phyloP scores from a whole-genome alignment of 83 land plant species.

The Thuja plicata region DNA sequence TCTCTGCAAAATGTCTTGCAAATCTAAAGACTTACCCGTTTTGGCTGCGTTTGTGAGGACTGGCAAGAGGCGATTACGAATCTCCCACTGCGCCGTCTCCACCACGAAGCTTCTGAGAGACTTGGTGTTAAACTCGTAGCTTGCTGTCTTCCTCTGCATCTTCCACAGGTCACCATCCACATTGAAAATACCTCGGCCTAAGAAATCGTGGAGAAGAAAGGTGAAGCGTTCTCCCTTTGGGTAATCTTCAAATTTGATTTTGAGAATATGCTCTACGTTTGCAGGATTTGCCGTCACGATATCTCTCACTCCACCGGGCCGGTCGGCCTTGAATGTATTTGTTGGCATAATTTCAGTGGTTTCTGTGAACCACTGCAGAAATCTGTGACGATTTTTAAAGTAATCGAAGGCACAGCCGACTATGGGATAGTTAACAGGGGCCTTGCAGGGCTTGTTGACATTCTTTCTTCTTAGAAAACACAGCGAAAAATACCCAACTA shows the following conservation, averaged over 20 bases:
- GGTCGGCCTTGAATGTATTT: conserved; percentile 21
- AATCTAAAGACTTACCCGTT: neutral
- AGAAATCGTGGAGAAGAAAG: conserved; percentile 31
- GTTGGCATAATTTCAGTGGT: conserved; percentile 20
- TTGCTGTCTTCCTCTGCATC: conserved; percentile 50
- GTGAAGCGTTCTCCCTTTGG: no score
- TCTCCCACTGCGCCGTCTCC: conserved; percentile 14
- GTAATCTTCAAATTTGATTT: no score
- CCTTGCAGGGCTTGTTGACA: neutral
- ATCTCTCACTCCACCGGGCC: conserved; percentile 12
- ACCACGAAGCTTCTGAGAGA: conserved; percentile 25
- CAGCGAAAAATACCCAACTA: neutral
- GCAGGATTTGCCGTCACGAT: conserved; percentile 44
- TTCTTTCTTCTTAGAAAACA: neutral
- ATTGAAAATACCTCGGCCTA: conserved; percentile 68
- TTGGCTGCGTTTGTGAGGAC: conserved; percentile 4
- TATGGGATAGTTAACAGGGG: neutral
- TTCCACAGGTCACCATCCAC: conserved; percentile 65
- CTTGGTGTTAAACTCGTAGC: conserved; percentile 40
- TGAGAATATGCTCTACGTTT: conserved; percentile 1
- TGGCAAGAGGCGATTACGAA: conserved; percentile 12
- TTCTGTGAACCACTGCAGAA: conserved; percentile 4
- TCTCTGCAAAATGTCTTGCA: conserved; percentile 27
- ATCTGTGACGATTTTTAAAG: neutral
- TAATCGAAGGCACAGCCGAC: neutral